Base-by-base conservation (phyloP, 2,329 filamentous ascomycete species). In the Macrophomina pseudophaseolina region DNA sequence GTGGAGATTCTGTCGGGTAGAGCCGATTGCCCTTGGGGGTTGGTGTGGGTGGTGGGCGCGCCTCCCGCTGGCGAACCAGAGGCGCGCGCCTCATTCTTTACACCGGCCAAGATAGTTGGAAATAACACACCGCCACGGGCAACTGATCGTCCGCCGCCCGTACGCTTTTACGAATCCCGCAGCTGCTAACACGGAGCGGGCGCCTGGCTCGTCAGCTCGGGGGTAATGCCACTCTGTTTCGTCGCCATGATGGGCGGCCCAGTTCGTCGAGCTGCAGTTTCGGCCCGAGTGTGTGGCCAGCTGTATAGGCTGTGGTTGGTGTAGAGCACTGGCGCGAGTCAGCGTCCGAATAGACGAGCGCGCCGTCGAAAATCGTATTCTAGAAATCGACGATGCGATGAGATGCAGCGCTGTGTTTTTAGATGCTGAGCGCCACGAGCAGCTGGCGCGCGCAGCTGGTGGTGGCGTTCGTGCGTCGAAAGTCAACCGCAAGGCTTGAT, bases 1-100 rank as follows among this genome's bases (percentile, higher is more conserved):
- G 53, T 59, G 64, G 64, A 59, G 64, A 66, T 51, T 32, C 32
- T 23, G 40, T 66, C 64, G 64, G 64, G 64, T 66, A 58, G 53
- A 66, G 64, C 64, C 64, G 64, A 66, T 30, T 65, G 16, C 30
- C 8, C 62, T 56, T 48, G 63, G 62, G 62, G 62, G 23, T 33
- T 64, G 48, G 49, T 32, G 48, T 56, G 51, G 42, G 51, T 49
- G 49, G 42, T 18, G 46, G 46, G 33, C 48, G 16, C 28, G 38
- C 48, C n/a, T 46, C 62, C 35, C 30, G 33, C 40, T 51, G 11
- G 14, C 48, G 14, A 35, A 62, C 58, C n/a, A 33, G 18, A 62
- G 44, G 44, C 42, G 58, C 33, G 58, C 58, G 58, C 58, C 58
- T 62, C 58, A 62, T 62, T 62, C 58, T 62, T 62, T 49, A 48